Base-by-base conservation (phyloP, 2,329 filamentous ascomycete species). In the Venturia pyrina region DNA sequence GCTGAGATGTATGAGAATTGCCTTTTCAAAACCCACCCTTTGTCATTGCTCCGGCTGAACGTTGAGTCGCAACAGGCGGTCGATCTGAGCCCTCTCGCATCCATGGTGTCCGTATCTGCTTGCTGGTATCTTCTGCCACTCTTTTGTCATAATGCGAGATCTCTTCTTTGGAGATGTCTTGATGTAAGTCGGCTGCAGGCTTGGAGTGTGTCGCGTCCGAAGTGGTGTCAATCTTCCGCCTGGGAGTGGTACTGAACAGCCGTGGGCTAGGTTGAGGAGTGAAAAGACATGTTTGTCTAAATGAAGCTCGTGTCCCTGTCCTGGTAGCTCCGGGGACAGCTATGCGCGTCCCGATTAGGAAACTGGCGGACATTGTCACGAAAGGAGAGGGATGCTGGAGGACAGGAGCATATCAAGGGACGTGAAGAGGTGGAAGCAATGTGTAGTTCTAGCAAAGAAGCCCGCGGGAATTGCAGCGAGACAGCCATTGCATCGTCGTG, bases 71-170 rank as follows among this genome's bases (percentile, higher is more conserved):
- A 4, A 86, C 84, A 6, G 85, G 85, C n/a, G 84, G 80, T 46
- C 77, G 71, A 68, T 86, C 83, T 53, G 83, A 83, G 3, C 85
- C 84, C 68, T 88, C 81, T 19, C 86, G 80, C 69, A 86, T 85
- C 87, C 87, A 89, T 70, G 87, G 87, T 43, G 86, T 82, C 62
- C 84, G 79, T 62, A 83, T 78, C 68, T 88, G 86, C 67, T 82
- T 81, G 62, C 82, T 77, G 70, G 84, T 84, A 60, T 80, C 80
- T 66, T 77, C 75, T 62, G 73, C 72, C n/a, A 81, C 74, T 50
- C 75, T 72, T 63, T 70, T 72, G 15, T 75, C 74, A 69, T 78
- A 82, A 69, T 82, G 77, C 32, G 76, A 73, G 68, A 78, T 75
- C 70, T 82, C 80, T 66, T 79, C 78, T 60, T 75, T 68, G 1